Conservation (phyloP, 2,329 filamentous ascomycete genomes). For the Endothia cerciana region DNA sequence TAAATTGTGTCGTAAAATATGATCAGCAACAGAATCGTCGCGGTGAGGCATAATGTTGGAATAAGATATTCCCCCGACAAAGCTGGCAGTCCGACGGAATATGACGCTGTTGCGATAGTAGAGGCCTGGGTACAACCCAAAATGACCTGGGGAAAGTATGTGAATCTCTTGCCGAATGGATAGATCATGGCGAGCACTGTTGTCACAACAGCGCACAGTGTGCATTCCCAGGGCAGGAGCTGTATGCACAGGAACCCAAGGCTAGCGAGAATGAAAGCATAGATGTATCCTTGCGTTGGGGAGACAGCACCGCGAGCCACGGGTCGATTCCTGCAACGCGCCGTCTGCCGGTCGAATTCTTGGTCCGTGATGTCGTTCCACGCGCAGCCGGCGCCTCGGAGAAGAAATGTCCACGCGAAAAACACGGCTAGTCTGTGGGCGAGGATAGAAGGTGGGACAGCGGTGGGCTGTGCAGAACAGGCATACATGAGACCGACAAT, state of each 20-base stretch:
- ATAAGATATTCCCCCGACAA: not conserved
- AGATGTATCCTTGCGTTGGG: slow-evolving; percentile 41
- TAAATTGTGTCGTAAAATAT: slow-evolving; percentile 43
- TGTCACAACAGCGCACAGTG: slow-evolving; percentile 31
- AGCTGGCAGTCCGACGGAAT: slow-evolving; percentile 1
- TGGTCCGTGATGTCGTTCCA: slow-evolving; percentile 62
- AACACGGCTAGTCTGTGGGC: slow-evolving; percentile 44
- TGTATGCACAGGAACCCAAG: slow-evolving; percentile 45
- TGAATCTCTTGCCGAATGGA: slow-evolving; percentile 42
- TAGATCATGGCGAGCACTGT: slow-evolving; percentile 38
- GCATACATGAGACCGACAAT: slow-evolving; percentile 49
- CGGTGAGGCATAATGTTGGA: not conserved
- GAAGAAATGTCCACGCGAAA: slow-evolving; percentile 47
- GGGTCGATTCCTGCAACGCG: slow-evolving; percentile 53
- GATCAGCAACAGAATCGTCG: not conserved
- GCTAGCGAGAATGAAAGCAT: slow-evolving; percentile 48
- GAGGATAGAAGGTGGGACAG: slow-evolving; percentile 34
- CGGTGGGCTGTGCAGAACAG: slow-evolving; percentile 42
- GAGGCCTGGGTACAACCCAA: slow-evolving; percentile 40
- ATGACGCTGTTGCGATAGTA: slow-evolving; percentile 1
- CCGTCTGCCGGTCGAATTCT: slow-evolving; percentile 55
- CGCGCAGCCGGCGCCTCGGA: slow-evolving; percentile 55
- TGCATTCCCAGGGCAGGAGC: slow-evolving; percentile 10
- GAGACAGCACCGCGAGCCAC: slow-evolving; percentile 56
- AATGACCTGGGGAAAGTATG: slow-evolving; percentile 41